A percentile compares a stretch with the other conserved stretches of the same genome.
phyloP scores from a whole-genome alignment of 176 grass and related monocot species.

The Aechmea fasciata region DNA sequence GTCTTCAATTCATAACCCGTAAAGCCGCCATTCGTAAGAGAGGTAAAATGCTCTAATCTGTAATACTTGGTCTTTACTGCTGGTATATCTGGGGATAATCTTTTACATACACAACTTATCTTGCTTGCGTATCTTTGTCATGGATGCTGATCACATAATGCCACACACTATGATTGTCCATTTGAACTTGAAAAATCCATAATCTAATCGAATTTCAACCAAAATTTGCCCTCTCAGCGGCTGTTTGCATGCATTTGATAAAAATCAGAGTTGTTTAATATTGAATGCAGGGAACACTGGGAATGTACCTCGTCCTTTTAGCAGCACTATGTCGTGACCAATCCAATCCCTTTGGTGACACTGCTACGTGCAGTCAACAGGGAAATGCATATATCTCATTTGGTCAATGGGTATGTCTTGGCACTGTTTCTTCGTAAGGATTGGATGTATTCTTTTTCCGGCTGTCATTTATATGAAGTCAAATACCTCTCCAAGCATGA shows the following conservation, averaged over 20 bases:
- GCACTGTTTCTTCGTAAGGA: not conserved
- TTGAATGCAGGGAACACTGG: constrained; percentile 80
- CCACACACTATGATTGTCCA: no score
- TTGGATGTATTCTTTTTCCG: constrained; percentile 13
- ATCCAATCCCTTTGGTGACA: constrained; percentile 94
- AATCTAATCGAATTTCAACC: no score
- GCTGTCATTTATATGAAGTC: constrained; percentile 14
- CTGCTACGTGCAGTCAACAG: constrained; percentile 84
- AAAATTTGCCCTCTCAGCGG: no score
- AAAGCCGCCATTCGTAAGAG: no score
- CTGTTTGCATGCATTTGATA: not conserved
- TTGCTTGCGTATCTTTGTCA: no score
- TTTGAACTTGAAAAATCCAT: no score
- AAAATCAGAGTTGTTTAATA: constrained; percentile 1
- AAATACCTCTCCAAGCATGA: not conserved
- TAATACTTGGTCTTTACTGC: no score
- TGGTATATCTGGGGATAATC: no score
- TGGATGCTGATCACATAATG: no score
- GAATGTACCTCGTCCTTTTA: constrained; percentile 97
- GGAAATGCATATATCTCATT: constrained; percentile 98
- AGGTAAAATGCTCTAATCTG: no score
- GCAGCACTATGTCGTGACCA: constrained; percentile 82
- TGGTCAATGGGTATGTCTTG: constrained; percentile 84
- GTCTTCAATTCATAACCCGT: no score
- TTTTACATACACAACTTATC: no score